phyloP scores from a whole-genome alignment of 345 rosid genomes.

The Citrus hindsii region DNA sequence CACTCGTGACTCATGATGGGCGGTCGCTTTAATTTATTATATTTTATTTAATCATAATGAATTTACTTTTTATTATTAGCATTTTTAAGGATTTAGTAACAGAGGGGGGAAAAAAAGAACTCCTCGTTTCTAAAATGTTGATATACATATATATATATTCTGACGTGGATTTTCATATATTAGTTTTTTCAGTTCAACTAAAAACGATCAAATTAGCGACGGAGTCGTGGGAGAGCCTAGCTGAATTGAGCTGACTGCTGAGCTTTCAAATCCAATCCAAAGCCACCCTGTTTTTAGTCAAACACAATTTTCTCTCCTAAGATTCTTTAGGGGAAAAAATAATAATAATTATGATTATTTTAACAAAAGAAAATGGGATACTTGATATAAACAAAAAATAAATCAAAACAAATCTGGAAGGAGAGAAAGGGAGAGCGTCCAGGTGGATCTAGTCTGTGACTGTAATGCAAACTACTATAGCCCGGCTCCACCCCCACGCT shows the following conservation, averaged over 20 bases:
- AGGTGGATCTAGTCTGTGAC: conserved; percentile 18
- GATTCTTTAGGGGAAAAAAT: neutral
- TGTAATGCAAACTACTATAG: neutral
- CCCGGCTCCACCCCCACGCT: conserved; percentile 17
- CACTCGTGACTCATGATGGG: neutral
- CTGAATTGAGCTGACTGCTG: neutral
- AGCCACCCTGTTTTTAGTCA: too few species aligned
- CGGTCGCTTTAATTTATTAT: neutral
- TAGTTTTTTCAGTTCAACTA: neutral
- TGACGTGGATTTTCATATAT: neutral
- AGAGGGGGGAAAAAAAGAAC: too few species aligned
- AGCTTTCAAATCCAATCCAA: neutral
- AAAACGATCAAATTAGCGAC: neutral
- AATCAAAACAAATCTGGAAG: neutral
- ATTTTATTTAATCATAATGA: neutral
- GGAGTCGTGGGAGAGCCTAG: neutral
- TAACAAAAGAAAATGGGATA: neutral
- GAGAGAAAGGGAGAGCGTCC: conserved; percentile 8
- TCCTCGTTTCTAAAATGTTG: too few species aligned
- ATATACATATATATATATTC: neutral
- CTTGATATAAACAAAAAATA: neutral
- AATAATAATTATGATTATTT: neutral
- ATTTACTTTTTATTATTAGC: neutral
- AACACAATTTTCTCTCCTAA: neutral
- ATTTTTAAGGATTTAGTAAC: neutral